A percentile compares a stretch with the other conserved stretches of the same genome.
phyloP scores from a whole-genome alignment of 148 eudicot genomes.

The Beta vulgaris region DNA sequence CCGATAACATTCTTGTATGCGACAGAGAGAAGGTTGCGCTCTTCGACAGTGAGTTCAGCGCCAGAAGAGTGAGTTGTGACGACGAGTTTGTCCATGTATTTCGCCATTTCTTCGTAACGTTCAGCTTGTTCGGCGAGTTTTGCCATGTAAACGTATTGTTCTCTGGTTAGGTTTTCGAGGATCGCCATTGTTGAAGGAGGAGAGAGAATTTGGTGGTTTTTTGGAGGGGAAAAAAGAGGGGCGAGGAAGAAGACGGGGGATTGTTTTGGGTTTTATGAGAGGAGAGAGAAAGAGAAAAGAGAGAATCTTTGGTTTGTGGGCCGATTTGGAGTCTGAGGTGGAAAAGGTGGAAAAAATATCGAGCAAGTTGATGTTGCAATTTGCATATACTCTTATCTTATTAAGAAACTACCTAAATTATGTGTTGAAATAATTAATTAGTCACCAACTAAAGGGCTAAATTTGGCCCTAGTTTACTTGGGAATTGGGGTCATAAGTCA shows the following conservation, averaged over 20 bases:
- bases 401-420: too few species aligned
- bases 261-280: background rate
- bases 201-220: constrained; percentile 11
- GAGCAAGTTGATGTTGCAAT: too few species aligned
- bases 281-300: background rate
- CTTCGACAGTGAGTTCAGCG: constrained; percentile 65
- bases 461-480: too few species aligned
- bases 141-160: constrained; percentile 63
- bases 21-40: constrained; percentile 85
- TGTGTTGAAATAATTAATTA: too few species aligned
- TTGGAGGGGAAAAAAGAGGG: background rate
- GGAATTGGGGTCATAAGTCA: too few species aligned
- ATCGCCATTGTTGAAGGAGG: constrained; percentile 35
- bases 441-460: too few species aligned
- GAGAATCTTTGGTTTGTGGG: background rate
- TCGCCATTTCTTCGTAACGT: constrained; percentile 74
- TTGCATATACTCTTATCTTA: too few species aligned
- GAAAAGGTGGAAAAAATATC: too few species aligned
- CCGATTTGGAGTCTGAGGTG: background rate
- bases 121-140: constrained; percentile 78
- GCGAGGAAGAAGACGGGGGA: background rate
- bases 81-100: constrained; percentile 62
- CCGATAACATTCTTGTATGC: constrained; percentile 97
- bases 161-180: constrained; percentile 45
- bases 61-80: constrained; percentile 26